Evolutionary conservation across 148 eudicot genomes (phyloP).

Genomic region (Heliamphora exappendiculata): DNA sequence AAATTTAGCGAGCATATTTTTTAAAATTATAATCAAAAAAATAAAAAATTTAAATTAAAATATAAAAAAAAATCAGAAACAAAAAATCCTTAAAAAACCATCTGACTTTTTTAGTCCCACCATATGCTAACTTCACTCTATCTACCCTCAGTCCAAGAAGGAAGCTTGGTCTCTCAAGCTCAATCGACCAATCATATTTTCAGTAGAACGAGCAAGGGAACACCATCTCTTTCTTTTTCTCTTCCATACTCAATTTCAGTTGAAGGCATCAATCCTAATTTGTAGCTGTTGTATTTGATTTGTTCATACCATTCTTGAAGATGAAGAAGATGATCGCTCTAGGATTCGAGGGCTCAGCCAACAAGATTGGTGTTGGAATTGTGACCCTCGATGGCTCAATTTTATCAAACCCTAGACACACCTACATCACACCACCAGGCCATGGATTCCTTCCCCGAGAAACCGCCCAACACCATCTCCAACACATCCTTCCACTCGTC

Average conservation of each 20-base stretch:
- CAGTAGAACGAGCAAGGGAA: too few relatives aligned
- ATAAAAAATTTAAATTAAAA: too few relatives aligned
- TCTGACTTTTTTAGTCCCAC: too few relatives aligned
- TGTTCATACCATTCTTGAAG: not conserved
- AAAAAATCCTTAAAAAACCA: too few relatives aligned
- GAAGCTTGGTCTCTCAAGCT: too few relatives aligned
- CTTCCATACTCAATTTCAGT: not conserved
- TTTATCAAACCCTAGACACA: conserved; percentile 81
- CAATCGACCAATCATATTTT: too few relatives aligned
- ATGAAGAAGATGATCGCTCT: conserved; percentile 71
- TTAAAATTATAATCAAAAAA: too few relatives aligned
- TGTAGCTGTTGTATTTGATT: not conserved
- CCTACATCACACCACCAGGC: conserved; percentile 92
- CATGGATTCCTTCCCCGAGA: conserved; percentile 92
- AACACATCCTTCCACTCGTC: conserved; percentile 66
- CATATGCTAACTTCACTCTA: too few relatives aligned
- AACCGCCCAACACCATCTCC: conserved; percentile 85
- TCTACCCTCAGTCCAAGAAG: too few relatives aligned
- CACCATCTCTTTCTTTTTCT: not conserved
- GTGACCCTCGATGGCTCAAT: conserved; percentile 83
- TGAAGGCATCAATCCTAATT: not conserved
- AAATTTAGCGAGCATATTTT: too few relatives aligned
- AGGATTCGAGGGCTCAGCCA: conserved; percentile 94
- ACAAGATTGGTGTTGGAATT: conserved; percentile 85
- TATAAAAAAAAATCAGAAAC: too few relatives aligned